Conservation (phyloP, 257 asterid species). For the Capsicum chinense region DNA sequence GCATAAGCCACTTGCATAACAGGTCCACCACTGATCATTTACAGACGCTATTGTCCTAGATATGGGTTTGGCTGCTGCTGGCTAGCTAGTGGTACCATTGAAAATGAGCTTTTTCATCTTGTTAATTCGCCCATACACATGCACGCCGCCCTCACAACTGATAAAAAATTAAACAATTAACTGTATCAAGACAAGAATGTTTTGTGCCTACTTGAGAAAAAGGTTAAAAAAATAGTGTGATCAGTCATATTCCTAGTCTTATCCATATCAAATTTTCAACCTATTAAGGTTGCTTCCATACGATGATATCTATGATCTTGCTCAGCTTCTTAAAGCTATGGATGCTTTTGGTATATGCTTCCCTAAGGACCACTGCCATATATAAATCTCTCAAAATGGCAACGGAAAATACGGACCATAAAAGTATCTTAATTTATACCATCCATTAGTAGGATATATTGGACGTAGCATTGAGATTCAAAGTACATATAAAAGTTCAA, state of each 20-base stretch:
- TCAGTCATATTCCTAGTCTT: background rate
- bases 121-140: background rate
- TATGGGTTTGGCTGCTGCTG: slow-evolving; percentile 9
- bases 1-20: background rate
- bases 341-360: slow-evolving; percentile 10
- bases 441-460: no score
- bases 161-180: background rate
- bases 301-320: background rate
- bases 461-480: no score
- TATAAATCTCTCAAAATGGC: background rate
- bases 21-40: background rate
- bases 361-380: background rate
- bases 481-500: background rate
- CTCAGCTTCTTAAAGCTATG: background rate
- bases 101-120: background rate
- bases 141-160: background rate
- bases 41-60: background rate
- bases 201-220: background rate
- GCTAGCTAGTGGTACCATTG: slow-evolving; percentile 12
- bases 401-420: background rate
- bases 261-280: background rate
- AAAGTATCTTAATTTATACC: background rate
- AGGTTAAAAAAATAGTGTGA: background rate
- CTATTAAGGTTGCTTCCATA: background rate
- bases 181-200: background rate